Base-by-base conservation (phyloP, 352 stramenopile genomes). In the Globisporangium megalacanthum region DNA sequence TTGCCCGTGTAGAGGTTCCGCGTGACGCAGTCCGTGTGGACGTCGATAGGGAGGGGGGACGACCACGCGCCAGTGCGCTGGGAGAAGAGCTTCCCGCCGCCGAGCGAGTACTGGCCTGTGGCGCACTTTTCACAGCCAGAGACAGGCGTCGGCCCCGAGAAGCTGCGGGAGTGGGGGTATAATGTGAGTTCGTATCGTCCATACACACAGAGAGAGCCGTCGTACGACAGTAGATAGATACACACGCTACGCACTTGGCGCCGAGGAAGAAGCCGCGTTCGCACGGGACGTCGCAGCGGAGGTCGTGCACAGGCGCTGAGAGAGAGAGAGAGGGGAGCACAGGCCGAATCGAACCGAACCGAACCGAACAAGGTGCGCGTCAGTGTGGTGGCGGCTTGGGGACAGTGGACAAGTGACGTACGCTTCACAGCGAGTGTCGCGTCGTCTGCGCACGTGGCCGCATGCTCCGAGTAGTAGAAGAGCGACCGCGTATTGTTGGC, bases 1-100 rank as follows among this genome's bases (percentile, higher is more conserved):
- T 82, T 69, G 58, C 81, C 83, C 31, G 81, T 84, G 62, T 77
- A 89, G 64, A 89, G 73, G 56, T 89, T 85, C 49, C 85, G 79
- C 29, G 78, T 89, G 39, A 88, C 71, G 55, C 84, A 94, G 52
- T 91, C 77, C 0, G 72, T 83, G 56, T 84, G 75, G 57, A 89
- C 60, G 45, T 89, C 79, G 17, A 79, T 71, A 14, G 83, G 65
- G 4, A 94, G 69, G 0, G 78, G 78, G 0, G 53, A 66, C 29
- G 58, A 77, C 83, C 83, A 94, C 17, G 81, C 75, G 41, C 83
- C 73, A 0, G 81, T 94, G 35, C 69, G 75, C 55, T 86, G 69
- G 0, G 81, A 92, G 60, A 80, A 94, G 47, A 92, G 65, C 56
- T 76, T 75, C 31, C 83, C 83, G 29, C 83, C 83, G 22, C 83